These are phyloP conservation scores for Eucalyptus polyanthemos DNA, from an alignment of 345 rosid species.

Conservation along the genomic window DNA sequence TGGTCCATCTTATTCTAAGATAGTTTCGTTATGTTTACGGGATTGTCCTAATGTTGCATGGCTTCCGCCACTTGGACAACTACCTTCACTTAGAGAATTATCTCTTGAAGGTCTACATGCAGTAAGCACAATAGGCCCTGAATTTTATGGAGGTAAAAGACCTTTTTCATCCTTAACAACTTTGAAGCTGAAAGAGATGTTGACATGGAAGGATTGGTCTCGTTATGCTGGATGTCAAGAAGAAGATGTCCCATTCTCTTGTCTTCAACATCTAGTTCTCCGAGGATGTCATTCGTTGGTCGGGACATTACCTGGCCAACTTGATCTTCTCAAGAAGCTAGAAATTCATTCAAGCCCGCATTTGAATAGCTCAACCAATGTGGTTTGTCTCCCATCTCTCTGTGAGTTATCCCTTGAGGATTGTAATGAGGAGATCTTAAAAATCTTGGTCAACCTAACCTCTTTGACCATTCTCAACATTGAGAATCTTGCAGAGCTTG, in stretches of 20 bases:
- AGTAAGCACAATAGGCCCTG: fast-evolving
- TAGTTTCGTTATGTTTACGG: neutral
- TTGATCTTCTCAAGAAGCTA: neutral
- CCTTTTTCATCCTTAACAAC: neutral
- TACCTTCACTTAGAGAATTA: neutral
- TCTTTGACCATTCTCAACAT: fast-evolving
- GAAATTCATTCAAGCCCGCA: neutral
- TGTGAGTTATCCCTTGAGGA: fast-evolving
- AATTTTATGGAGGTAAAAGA: neutral
- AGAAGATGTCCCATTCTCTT: neutral
- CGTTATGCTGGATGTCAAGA: fast-evolving
- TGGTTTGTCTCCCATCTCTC: neutral
- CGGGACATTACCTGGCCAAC: neutral
- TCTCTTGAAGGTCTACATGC: neutral
- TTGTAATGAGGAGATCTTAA: neutral
- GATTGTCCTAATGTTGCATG: neutral
- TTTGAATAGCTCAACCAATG: neutral
- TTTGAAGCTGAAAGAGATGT: neutral
- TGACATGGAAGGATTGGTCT: neutral
- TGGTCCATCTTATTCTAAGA: neutral
- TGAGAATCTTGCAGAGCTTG: neutral
- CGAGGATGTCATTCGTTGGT: neutral
- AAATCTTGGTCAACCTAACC: fast-evolving
- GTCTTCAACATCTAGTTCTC: neutral
- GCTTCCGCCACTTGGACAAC: neutral